Conservation (phyloP, 1,284 basidiomycete species). For the Tylopilus sp. region DNA sequence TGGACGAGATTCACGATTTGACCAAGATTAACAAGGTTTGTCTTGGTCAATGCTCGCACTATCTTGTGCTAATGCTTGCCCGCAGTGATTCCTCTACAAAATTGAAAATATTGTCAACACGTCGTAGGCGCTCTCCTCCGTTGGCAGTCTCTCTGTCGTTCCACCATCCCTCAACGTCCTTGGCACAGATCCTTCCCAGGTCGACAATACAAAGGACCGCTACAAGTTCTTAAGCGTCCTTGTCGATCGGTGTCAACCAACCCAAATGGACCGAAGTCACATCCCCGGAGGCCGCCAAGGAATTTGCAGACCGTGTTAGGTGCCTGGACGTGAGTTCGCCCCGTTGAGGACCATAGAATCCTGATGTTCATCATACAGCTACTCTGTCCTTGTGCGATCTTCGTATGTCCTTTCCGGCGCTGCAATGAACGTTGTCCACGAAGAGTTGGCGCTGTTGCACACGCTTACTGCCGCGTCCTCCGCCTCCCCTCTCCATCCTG, state of each 20-base stretch:
- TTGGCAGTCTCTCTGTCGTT: constrained; percentile 74
- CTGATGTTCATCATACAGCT: constrained; percentile 57
- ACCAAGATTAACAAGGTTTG: constrained; percentile 97
- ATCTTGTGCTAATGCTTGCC: constrained; percentile 1
- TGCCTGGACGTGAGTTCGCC: constrained; percentile 40
- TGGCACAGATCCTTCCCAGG: constrained; percentile 95
- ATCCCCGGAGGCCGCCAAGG: constrained; percentile 90
- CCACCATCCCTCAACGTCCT: constrained; percentile 87
- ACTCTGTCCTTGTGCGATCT: constrained; percentile 95
- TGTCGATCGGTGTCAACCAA: constrained; percentile 96
- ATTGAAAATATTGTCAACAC: constrained; percentile 97
- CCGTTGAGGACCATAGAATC: constrained; percentile 25
- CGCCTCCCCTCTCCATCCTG: constrained; percentile 97
- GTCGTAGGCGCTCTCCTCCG: constrained; percentile 77
- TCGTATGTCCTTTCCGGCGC: constrained; percentile 99
- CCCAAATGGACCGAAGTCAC: constrained; percentile 97
- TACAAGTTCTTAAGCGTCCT: constrained; percentile 99
- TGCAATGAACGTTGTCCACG: constrained; percentile 99
- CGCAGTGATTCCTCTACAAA: constrained; percentile 97
- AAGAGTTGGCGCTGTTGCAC: constrained; percentile 90
- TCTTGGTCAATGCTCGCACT: neutral
- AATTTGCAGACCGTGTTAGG: constrained; percentile 90
- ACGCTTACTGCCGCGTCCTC: constrained; percentile 95
- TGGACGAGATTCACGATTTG: constrained; percentile 91
- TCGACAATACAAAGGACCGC: constrained; percentile 98